Conservation (phyloP, 768 basidiomycete species). For the Gelatoporia subvermispora region DNA sequence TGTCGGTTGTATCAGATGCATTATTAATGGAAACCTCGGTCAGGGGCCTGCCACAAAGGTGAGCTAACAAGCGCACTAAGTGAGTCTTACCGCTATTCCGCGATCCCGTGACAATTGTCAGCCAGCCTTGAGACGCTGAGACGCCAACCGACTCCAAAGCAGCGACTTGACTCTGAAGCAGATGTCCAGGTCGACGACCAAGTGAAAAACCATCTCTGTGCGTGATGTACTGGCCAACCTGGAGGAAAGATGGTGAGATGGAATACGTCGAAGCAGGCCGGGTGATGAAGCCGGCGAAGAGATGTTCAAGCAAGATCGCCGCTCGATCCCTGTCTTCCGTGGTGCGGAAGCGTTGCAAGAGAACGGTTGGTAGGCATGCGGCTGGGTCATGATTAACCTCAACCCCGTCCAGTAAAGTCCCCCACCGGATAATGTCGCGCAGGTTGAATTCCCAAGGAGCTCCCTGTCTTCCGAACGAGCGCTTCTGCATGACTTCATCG, state of each 20-base stretch:
- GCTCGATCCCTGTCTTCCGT: conserved; percentile 57
- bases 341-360: conserved; percentile 83
- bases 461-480: conserved; percentile 72
- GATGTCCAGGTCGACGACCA: conserved; percentile 37
- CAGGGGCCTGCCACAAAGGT: conserved; percentile 62
- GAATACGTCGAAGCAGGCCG: conserved; percentile 22
- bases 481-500: conserved; percentile 56
- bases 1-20: conserved; percentile 89
- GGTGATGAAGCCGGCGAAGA: conserved; percentile 35
- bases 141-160: conserved; percentile 72
- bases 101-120: conserved; percentile 81
- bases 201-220: conserved; percentile 30
- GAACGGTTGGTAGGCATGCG: conserved; percentile 65
- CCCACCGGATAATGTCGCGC: conserved; percentile 91
- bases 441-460: conserved; percentile 98
- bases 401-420: conserved; percentile 42
- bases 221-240: conserved; percentile 59
- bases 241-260: conserved; percentile 45
- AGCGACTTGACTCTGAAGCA: conserved; percentile 60
- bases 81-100: conserved; percentile 76
- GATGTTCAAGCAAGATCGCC: conserved; percentile 45
- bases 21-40: conserved; percentile 76
- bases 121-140: conserved; percentile 74
- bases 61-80: conserved; percentile 64
- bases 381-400: conserved; percentile 42